phyloP scores from a whole-genome alignment of 1,139 yeast species.

The Scheffersomyces parashehatae region DNA sequence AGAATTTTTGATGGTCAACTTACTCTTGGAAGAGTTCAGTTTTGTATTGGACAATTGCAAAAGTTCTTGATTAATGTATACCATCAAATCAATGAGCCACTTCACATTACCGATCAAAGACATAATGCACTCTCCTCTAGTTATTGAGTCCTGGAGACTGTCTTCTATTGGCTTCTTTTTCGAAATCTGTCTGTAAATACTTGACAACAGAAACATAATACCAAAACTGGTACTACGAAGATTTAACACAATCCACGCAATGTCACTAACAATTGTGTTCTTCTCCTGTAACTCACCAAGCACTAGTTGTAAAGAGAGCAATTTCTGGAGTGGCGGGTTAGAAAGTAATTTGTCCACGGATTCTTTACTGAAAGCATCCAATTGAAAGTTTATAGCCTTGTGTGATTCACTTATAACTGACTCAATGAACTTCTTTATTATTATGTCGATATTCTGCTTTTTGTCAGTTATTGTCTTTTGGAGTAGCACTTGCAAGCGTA shows the following conservation, averaged over 20 bases:
- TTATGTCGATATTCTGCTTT: constrained; percentile 15
- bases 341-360: constrained; percentile 71
- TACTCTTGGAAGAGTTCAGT: constrained; percentile 21
- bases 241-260: constrained; percentile 71
- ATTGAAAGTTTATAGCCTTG: constrained; percentile 64
- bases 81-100: constrained; percentile 75
- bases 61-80: constrained; percentile 68
- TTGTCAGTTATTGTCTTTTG: constrained; percentile 16
- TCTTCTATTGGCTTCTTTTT: constrained; percentile 53
- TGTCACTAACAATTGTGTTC: constrained; percentile 50
- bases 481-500: constrained; percentile 21
- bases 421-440: constrained; percentile 39
- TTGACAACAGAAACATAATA: constrained; percentile 67
- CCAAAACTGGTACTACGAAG: constrained; percentile 73
- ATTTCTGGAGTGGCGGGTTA: constrained; percentile 70
- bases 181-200: constrained; percentile 58
- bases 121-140: constrained; percentile 57
- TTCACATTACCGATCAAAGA: constrained; percentile 71
- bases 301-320: constrained; percentile 62
- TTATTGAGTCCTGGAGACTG: constrained; percentile 52
- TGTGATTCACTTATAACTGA: constrained; percentile 64
- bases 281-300: constrained; percentile 59
- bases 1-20: constrained; percentile 30
- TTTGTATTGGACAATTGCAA: constrained; percentile 34
- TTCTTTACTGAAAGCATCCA: constrained; percentile 62